Percentiles rank a stretch among this genome's conserved stretches.
Evolutionary conservation across 305 asterid genomes (phyloP).

Genomic region (Solanum hybrid): DNA sequence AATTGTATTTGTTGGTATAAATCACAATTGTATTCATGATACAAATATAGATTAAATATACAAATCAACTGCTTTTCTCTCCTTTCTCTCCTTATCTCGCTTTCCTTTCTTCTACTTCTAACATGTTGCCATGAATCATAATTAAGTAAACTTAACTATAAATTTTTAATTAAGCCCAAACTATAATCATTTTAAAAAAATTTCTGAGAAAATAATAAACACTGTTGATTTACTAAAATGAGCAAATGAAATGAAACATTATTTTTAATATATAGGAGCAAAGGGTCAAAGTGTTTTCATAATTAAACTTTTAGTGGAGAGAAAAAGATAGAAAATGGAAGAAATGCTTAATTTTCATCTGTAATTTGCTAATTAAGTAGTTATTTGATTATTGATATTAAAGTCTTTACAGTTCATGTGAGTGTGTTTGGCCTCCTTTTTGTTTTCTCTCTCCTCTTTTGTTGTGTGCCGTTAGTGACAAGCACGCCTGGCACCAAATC

Average conservation of each 20-base stretch:
- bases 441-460: conserved; percentile 19
- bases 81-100: background rate
- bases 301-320: background rate
- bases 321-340: too few relatives aligned
- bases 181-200: background rate
- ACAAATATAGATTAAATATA: background rate
- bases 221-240: background rate
- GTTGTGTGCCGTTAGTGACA: conserved; percentile 45
- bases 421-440: conserved; percentile 4
- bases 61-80: background rate
- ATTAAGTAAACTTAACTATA: background rate
- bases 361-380: background rate
- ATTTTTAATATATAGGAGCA: too few relatives aligned
- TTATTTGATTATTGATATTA: background rate
- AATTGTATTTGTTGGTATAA: too few relatives aligned
- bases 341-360: background rate
- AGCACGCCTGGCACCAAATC: conserved; percentile 48
- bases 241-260: background rate
- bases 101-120: background rate
- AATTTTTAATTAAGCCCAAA: background rate
- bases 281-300: background rate
- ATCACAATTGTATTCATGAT: background rate
- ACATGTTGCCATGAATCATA: background rate
- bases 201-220: background rate
- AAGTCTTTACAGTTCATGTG: conserved; percentile 29